A percentile compares a stretch with the other conserved stretches of the same genome.
Conservation (phyloP, 768 basidiomycete genomes). For the Termitomyces eurrhizus region DNA sequence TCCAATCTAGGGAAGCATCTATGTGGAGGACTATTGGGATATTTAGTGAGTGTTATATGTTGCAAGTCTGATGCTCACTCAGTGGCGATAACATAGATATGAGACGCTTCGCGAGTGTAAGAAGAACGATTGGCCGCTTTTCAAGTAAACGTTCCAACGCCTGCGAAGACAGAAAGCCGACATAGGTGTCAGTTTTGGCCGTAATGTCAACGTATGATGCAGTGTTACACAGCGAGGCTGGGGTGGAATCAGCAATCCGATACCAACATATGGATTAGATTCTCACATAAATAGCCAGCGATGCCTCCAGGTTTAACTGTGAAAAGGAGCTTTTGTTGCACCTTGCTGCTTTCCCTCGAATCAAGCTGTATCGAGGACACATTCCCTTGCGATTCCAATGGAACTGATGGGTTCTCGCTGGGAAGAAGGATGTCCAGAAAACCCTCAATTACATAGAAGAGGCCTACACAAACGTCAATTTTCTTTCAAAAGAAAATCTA, state of each 20-base stretch:
- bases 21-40: conserved; percentile 78
- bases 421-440: conserved; percentile 90
- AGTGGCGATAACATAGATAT: conserved; percentile 93
- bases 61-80: conserved; percentile 42
- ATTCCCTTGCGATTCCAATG: conserved; percentile 15
- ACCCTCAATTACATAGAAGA: conserved; percentile 95
- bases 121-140: conserved; percentile 89
- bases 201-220: conserved; percentile 96
- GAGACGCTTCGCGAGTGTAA: conserved; percentile 94
- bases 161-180: conserved; percentile 88
- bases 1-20: conserved; percentile 96
- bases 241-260: not conserved
- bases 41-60: not conserved
- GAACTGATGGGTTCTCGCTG: conserved; percentile 27
- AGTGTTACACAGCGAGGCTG: conserved; percentile 86
- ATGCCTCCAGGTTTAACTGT: conserved; percentile 97
- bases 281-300: conserved; percentile 87
- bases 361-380: conserved; percentile 9
- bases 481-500: conserved; percentile 4
- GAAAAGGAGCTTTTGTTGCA: conserved; percentile 71
- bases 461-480: conserved; percentile 36
- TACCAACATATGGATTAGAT: not conserved
- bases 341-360: conserved; percentile 19
- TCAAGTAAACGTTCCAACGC: conserved; percentile 90
- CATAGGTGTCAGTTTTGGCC: conserved; percentile 98